Evolutionary conservation across 352 stramenopile species (phyloP), one percentile per base, ranked within the genome.

Genomic region (Phytophthora ohioensis): DNA sequence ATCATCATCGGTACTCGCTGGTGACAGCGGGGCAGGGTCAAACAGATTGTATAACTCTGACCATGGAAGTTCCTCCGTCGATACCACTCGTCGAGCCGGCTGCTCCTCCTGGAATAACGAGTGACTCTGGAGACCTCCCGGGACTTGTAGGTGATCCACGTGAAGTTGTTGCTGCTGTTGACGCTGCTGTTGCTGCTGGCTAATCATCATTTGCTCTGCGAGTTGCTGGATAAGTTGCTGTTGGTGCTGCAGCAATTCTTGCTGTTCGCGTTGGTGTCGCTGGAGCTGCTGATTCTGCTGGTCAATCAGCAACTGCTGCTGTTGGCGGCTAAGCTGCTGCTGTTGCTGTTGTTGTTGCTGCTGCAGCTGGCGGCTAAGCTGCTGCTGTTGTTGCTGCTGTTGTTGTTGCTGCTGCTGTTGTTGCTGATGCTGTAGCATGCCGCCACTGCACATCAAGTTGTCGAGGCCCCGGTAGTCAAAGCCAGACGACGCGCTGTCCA

Each of bases 11-110:
- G 71, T 79, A 67, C 56, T 75, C 11, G 67, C 31, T 41, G 76
- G 77, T 9, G 82, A 78, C 57, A 87, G 55, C 36, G 75, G 69
- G n/a, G 75, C 57, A 15, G 77, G 68, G 30, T 94, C 85, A 49
- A 94, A 94, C 17, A 94, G 56, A 68, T 93, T 91, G 75, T 94
- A 94, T 15, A 94, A 69, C 74, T 94, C 87, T 27, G 87, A 91
- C 87, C 87, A 94, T 13, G 87, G 87, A 32, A 94, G 70, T 39
- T 94, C 87, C 38, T 94, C 87, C 3, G 69, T 90, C 31, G 85
- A 82, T 13, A 94, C 84, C 5, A 94, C 80, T 15, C 87, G 77
- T 21, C 85, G 81, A 32, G 78, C 74, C 17, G 84, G 76, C 55
- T 76, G 52, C 5, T 88, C 66, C 45, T 94, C 84, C 21, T 81